Base-by-base conservation (phyloP, 2,329 filamentous ascomycete species). In the Huntiella decipiens region DNA sequence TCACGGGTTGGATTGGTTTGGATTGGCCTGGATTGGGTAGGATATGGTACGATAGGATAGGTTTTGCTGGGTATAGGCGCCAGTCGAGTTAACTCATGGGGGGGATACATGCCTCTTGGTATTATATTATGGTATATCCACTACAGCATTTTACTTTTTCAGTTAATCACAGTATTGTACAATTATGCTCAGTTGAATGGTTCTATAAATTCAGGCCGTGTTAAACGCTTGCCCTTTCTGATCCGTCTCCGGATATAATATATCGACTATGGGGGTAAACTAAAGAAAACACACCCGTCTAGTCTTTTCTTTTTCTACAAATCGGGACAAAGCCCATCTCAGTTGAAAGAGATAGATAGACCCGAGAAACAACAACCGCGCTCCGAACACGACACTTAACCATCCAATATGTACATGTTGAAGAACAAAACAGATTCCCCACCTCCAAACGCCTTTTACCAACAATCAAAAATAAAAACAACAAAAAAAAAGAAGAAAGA, bases 181-280 rank as follows among this genome's bases (percentile, higher is more conserved):
- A 10, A 15, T 32, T 34, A 15, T 16, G 41, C 13, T 49, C 47
- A 49, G 47, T 49, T 49, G 47, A 46, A 49, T 49, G 47, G 15
- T 45, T 42, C 17, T 49, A 46, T 49, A 35, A 13, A 16, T 49
- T 49, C 44, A 46, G 47, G 43, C 47, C 44, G 47, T 49, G 47
- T 49, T 49, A 46, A 46, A 49, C 34, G 39, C 28, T 46, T 37
- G 44, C 47, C 47, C 43, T 46, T 49, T 49, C 44, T 49, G 47
- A 49, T 49, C 39, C 47, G 43, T 39, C 13, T 28, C 22, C 22
- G 22, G 22, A 28, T 28, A 28, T 28, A 28, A 28, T 28, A 28
- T 28, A 28, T 28, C 22, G 22, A 28, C 22, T 28, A 28, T 28
- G 3, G 7, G 22, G 22, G 22, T 28, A 28, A 6, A 28, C 22